Conservation (phyloP, 495 filamentous ascomycete genomes). For the Lichenothelia convexa region DNA sequence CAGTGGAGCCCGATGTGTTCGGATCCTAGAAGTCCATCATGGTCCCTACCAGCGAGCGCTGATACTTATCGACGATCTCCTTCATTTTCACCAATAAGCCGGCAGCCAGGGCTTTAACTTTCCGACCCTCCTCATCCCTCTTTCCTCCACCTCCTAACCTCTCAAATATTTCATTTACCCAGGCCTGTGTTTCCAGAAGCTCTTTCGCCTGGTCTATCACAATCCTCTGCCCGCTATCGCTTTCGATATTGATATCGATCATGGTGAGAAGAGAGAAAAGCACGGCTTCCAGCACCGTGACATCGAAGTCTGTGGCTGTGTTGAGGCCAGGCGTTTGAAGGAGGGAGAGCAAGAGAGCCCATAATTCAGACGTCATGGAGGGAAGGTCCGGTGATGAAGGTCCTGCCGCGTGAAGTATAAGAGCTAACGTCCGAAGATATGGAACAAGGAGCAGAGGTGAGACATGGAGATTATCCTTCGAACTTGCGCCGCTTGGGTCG, state of each 20-base stretch:
- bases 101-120: slow-evolving; percentile 54
- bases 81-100: slow-evolving; percentile 60
- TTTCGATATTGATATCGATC: slow-evolving; percentile 60
- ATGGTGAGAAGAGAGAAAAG: slow-evolving; percentile 65
- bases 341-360: slow-evolving; percentile 40
- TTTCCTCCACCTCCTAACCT: slow-evolving; percentile 27
- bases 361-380: slow-evolving; percentile 52
- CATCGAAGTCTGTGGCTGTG: slow-evolving; percentile 38
- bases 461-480: slow-evolving; percentile 27
- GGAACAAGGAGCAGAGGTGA: slow-evolving; percentile 39
- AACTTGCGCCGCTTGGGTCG: slow-evolving; percentile 16
- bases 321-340: slow-evolving; percentile 14
- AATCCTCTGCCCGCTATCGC: slow-evolving; percentile 24
- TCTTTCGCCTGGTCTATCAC: slow-evolving; percentile 37
- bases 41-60: slow-evolving; percentile 43
- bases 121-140: slow-evolving; percentile 28
- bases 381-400: slow-evolving; percentile 40
- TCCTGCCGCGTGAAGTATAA: slow-evolving; percentile 47
- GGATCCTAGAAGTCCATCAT: slow-evolving; percentile 27
- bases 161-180: slow-evolving; percentile 57
- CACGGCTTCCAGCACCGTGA: slow-evolving; percentile 48
- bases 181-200: slow-evolving; percentile 42
- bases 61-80: slow-evolving; percentile 68
- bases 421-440: slow-evolving; percentile 45
- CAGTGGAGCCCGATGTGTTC: too few species aligned